These are phyloP conservation scores for Brasilioporus rufonigricans DNA, from an alignment of 768 basidiomycete species.

Conservation along the genomic window DNA sequence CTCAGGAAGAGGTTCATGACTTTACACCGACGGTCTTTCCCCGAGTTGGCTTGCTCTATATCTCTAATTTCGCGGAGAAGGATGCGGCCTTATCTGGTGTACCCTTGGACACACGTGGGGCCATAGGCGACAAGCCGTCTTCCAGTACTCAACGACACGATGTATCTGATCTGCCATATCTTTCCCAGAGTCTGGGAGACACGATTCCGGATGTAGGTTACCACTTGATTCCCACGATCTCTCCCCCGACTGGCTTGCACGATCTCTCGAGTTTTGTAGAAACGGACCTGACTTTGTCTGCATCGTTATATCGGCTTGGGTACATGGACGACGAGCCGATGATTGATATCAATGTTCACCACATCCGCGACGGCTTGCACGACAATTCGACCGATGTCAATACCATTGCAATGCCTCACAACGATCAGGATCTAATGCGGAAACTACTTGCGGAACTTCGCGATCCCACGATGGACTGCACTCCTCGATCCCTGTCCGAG, in stretches of 20 bases:
- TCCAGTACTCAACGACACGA: too few species aligned
- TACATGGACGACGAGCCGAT: neutral
- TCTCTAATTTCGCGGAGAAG: neutral
- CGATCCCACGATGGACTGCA: constrained; percentile 9
- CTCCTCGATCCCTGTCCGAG: constrained; percentile 1
- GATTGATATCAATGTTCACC: neutral
- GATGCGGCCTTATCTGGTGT: neutral
- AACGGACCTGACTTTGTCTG: neutral
- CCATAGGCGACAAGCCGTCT: too few species aligned
- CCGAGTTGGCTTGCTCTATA: neutral
- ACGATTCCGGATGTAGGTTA: neutral
- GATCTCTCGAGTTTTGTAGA: neutral
- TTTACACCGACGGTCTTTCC: neutral
- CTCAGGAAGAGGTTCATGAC: neutral
- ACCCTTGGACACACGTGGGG: neutral
- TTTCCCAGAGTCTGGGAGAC: neutral
- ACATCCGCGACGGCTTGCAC: neutral
- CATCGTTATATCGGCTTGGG: neutral
- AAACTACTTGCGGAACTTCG: constrained; percentile 14
- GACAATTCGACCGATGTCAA: neutral
- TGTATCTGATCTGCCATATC: neutral
- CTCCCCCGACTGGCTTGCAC: neutral
- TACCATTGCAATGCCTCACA: neutral
- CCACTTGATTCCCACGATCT: neutral
- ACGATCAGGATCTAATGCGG: constrained; percentile 10